phyloP scores from a whole-genome alignment of 140 eudicot genomes.

The Anethum foeniculum region DNA sequence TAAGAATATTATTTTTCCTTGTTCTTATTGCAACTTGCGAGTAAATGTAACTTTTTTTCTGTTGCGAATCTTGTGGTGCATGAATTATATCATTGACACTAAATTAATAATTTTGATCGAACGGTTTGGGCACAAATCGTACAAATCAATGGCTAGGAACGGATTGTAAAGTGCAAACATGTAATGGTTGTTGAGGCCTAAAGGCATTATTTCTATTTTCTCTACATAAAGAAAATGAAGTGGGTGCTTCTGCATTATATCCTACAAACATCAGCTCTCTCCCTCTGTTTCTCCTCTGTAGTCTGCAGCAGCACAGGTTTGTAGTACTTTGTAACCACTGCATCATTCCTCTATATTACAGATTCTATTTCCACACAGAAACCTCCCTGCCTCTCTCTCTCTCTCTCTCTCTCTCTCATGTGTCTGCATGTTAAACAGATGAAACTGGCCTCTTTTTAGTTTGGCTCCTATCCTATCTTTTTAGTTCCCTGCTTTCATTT shows the following conservation, averaged over 20 bases:
- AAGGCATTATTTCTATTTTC: slow-evolving; percentile 4
- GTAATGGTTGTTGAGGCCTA: neutral
- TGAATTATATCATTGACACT: neutral
- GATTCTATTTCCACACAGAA: neutral
- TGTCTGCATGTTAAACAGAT: neutral
- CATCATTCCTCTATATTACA: neutral
- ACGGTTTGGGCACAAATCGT: neutral
- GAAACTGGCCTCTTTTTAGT: neutral
- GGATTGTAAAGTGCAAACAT: neutral
- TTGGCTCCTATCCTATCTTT: neutral
- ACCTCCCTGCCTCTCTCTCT: neutral
- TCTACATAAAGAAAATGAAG: neutral
- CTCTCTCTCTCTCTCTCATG: neutral
- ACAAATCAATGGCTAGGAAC: neutral
- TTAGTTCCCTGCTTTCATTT: neutral
- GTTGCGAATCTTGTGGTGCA: neutral
- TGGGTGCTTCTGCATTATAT: neutral
- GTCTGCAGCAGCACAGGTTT: slow-evolving; percentile 2
- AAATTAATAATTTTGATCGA: neutral
- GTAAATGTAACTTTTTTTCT: neutral
- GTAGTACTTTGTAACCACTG: neutral
- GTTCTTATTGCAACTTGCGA: neutral
- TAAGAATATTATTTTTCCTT: neutral
- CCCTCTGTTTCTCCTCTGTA: neutral
- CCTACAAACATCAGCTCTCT: neutral